phyloP scores from a whole-genome alignment of 192 early-diverging fungal genomes.

The Diversispora eburnea region DNA sequence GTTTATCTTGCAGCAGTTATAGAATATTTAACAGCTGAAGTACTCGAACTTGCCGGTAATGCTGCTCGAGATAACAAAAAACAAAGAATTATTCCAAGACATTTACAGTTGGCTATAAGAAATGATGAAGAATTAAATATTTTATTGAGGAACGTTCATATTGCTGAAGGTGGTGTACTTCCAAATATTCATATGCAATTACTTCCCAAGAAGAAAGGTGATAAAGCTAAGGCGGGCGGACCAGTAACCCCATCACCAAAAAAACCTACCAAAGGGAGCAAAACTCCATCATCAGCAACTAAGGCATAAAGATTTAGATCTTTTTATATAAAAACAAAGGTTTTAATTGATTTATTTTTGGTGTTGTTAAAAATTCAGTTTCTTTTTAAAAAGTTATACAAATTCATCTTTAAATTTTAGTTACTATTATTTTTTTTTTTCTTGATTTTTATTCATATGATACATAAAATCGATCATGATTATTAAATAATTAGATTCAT shows the following conservation, averaged over 20 bases:
- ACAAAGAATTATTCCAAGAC: constrained; percentile 38
- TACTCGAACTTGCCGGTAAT: constrained; percentile 37
- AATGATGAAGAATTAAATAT: constrained; percentile 43
- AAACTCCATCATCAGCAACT: background rate
- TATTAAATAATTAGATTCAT: too few species aligned
- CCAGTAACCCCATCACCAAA: background rate
- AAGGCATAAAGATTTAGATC: background rate
- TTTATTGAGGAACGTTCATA: constrained; percentile 36
- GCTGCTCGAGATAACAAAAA: constrained; percentile 42
- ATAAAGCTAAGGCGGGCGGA: constrained; percentile 6
- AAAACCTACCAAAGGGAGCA: constrained; percentile 10
- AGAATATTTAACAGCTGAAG: constrained; percentile 36
- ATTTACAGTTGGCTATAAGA: constrained; percentile 39
- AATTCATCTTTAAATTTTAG: too few species aligned
- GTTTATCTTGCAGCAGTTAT: constrained; percentile 36
- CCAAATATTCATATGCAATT: constrained; percentile 38
- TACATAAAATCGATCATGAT: too few species aligned
- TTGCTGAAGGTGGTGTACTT: constrained; percentile 41
- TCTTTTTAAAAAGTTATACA: too few species aligned
- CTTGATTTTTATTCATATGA: too few species aligned
- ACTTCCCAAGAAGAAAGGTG: constrained; percentile 35
- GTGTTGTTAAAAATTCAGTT: too few species aligned
- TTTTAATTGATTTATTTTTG: too few species aligned
- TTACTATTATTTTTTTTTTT: too few species aligned
- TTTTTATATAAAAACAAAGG: background rate